These are phyloP conservation scores for Penicillium subrubescens DNA, from an alignment of 495 filamentous ascomycete species.

Conservation along the genomic window DNA sequence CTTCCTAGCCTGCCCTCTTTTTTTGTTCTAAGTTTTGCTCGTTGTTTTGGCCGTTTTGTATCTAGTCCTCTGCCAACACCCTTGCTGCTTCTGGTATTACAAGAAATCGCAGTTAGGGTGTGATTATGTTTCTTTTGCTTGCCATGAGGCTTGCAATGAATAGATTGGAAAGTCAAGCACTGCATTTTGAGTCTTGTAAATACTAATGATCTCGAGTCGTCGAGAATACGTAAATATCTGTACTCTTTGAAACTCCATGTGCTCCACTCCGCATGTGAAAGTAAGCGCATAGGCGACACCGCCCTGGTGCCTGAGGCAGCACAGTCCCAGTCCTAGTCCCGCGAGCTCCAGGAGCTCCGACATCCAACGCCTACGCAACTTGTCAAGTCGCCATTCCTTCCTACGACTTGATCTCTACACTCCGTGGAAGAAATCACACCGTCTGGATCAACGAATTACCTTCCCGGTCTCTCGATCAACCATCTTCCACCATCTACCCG, in stretches of 20 bases:
- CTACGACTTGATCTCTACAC: background rate
- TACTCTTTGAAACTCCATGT: background rate
- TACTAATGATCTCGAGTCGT: background rate
- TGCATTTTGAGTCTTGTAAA: background rate
- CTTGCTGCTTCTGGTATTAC: constrained; percentile 7
- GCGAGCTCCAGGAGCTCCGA: constrained; percentile 38
- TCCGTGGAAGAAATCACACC: background rate
- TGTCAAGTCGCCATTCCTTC: constrained; percentile 6
- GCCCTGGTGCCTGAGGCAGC: constrained; percentile 31
- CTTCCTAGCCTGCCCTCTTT: constrained; percentile 3
- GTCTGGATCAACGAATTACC: background rate
- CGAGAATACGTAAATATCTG: background rate
- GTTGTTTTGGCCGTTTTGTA: constrained; percentile 17
- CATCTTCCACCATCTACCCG: background rate
- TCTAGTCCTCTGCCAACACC: constrained; percentile 11
- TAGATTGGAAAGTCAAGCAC: constrained; percentile 6
- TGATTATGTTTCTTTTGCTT: background rate
- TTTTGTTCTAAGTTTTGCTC: background rate
- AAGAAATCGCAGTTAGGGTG: constrained; percentile 6
- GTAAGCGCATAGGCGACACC: constrained; percentile 11
- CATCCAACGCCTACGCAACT: constrained; percentile 23
- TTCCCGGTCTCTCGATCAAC: background rate
- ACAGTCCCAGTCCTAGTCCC: constrained; percentile 12
- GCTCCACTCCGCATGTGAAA: background rate
- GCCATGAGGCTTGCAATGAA: constrained; percentile 5